phyloP scores from a whole-genome alignment of 768 basidiomycete species.

The Boletus rufocinnamomeus region DNA sequence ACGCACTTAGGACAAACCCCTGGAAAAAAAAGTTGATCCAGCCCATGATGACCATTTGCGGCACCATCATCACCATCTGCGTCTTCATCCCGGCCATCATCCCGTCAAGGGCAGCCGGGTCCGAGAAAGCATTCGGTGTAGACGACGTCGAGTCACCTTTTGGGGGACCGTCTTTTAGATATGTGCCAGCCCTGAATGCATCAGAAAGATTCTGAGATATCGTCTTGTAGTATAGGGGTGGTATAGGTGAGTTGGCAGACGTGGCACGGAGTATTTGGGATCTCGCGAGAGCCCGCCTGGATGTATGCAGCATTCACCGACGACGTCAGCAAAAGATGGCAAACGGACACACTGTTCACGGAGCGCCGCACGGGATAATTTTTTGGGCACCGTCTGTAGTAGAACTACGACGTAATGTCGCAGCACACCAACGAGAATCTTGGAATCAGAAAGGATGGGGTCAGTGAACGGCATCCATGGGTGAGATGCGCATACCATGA shows the following conservation, averaged over 20 bases:
- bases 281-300: slow-evolving; percentile 71
- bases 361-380: slow-evolving; percentile 69
- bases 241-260: slow-evolving; percentile 78
- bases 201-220: slow-evolving; percentile 74
- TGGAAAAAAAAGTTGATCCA: slow-evolving; percentile 99
- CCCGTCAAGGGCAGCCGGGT: slow-evolving; percentile 92
- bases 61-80: slow-evolving; percentile 99
- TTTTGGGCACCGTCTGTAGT: slow-evolving; percentile 83
- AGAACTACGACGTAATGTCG: slow-evolving; percentile 90
- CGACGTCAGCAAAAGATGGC: slow-evolving; percentile 1
- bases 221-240: slow-evolving; percentile 67
- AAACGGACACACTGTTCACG: slow-evolving; percentile 82
- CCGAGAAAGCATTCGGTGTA: slow-evolving; percentile 82
- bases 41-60: slow-evolving; percentile 98
- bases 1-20: slow-evolving; percentile 95
- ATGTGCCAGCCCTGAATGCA: slow-evolving; percentile 73
- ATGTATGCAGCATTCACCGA: slow-evolving; percentile 24
- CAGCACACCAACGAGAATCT: slow-evolving; percentile 92
- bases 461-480: neutral
- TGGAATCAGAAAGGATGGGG: slow-evolving; percentile 4
- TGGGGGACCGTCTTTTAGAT: slow-evolving; percentile 83
- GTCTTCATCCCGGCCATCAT: slow-evolving; percentile 99
- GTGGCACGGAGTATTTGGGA: slow-evolving; percentile 84
- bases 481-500: slow-evolving; percentile 68
- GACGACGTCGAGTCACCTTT: slow-evolving; percentile 57